Evolutionary conservation across 2,329 filamentous ascomycete genomes (phyloP), one percentile per base, ranked within the genome.

Genomic region (Penicillium crustosum): DNA sequence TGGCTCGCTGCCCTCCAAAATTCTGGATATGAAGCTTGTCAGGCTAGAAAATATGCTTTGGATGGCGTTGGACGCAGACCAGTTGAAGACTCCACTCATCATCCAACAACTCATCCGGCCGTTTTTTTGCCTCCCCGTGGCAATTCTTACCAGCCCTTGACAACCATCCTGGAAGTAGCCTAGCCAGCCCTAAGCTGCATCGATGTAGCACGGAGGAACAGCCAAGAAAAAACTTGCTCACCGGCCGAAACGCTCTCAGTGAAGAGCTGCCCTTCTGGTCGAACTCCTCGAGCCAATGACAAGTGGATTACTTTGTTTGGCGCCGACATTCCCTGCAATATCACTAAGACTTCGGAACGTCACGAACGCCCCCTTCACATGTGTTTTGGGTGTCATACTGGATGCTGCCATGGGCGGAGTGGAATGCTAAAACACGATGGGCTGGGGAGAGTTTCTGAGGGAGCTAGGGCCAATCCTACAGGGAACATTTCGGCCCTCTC

Each of bases 361-460:
- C 61, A 59, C 39, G 49, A 66, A 65, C 52, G 19, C 36, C 58
- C 58, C 48, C 56, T 66, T 66, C 61, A 61, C 60, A 65, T 66
- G 57, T 61, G 44, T 47, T 47, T 27, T 35, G 52, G 21, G 31
- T 62, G 58, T 63, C 42, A 64, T 59, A 64, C 59, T 57, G 33
- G 51, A 64, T 54, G 44, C 49, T 36, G 53, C 19, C 27, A 42
- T 56, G 53, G 53, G 50, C 49, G 49, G 49, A 42, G 49, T 23
- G 25, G 42, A 49, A 44, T 33, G 31, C 10, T 31, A 33, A 59
- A 38, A 58, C 47, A 55, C 45, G 48, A 57, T 49, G 57, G 56
- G 59, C 58, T 31, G 29, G 57, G 53, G 55, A 61, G 38, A 17
- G 33, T 25, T 59, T 50, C n/a, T 7, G 39, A 50, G 43, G 42